Percentiles rank a stretch among this genome's conserved stretches.
phyloP scores from a whole-genome alignment of 805 yeast species.

The Starmerella roubikii region DNA sequence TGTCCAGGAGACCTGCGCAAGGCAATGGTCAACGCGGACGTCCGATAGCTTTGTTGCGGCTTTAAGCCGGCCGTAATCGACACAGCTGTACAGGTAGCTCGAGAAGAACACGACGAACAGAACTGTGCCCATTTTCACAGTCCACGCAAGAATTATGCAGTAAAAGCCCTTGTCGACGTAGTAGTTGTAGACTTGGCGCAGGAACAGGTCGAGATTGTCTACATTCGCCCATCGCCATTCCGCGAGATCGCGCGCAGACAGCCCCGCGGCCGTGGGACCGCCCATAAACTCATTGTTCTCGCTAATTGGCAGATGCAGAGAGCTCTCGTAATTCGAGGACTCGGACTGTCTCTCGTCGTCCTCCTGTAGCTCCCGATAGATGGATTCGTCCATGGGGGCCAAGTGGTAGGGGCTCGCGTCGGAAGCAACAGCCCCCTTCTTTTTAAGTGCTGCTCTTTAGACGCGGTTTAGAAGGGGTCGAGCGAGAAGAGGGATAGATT shows the following conservation, averaged over 20 bases:
- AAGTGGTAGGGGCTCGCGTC: too few species aligned
- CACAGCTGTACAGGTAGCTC: slow-evolving; percentile 67
- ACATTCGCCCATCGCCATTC: slow-evolving; percentile 95
- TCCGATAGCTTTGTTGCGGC: slow-evolving; percentile 26
- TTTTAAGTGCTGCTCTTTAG: too few species aligned
- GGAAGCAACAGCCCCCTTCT: too few species aligned
- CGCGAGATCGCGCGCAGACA: slow-evolving; percentile 53
- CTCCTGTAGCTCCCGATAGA: slow-evolving; percentile 10
- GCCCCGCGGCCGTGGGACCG: not conserved
- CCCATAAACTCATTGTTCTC: not conserved
- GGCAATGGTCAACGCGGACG: slow-evolving; percentile 37
- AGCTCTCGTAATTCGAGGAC: not conserved
- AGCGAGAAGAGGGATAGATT: too few species aligned
- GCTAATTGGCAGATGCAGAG: not conserved
- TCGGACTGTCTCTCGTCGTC: not conserved
- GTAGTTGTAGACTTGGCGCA: slow-evolving; percentile 69
- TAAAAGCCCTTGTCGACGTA: slow-evolving; percentile 74
- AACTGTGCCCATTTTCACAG: slow-evolving; percentile 57
- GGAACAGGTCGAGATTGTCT: slow-evolving; percentile 74
- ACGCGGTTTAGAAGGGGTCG: too few species aligned
- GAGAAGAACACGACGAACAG: slow-evolving; percentile 69
- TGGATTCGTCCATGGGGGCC: slow-evolving; percentile 12
- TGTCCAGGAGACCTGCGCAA: slow-evolving; percentile 32
- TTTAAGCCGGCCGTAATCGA: slow-evolving; percentile 44
- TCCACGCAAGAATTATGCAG: slow-evolving; percentile 56